A percentile compares a stretch with the other conserved stretches of the same genome.
These are phyloP conservation scores for Trametes polyzona DNA, from an alignment of 1,284 basidiomycete species.

Conservation along the genomic window DNA sequence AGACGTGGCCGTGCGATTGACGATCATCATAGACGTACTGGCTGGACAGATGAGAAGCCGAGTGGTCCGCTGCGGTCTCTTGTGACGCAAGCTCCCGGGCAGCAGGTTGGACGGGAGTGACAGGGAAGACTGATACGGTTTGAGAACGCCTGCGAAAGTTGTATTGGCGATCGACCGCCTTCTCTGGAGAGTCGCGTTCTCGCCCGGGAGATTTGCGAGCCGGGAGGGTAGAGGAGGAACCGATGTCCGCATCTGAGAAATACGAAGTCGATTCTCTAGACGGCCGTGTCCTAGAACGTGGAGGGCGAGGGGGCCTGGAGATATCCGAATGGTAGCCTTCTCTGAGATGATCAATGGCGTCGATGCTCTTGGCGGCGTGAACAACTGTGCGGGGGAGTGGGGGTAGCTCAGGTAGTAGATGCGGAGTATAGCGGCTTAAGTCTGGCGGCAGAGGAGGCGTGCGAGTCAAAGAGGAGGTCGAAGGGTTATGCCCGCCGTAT, in stretches of 20 bases:
- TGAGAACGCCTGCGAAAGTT: slow-evolving; percentile 35
- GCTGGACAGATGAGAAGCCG: slow-evolving; percentile 17
- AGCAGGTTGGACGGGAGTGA: slow-evolving; percentile 8
- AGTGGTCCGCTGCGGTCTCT: slow-evolving; percentile 10
- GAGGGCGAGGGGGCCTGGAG: slow-evolving; percentile 30
- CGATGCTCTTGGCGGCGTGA: slow-evolving; percentile 20
- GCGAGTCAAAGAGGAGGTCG: slow-evolving; percentile 19
- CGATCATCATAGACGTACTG: slow-evolving; percentile 38
- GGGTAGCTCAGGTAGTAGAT: slow-evolving; percentile 8
- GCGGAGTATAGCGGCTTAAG: slow-evolving; percentile 2
- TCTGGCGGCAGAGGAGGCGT: slow-evolving; percentile 16
- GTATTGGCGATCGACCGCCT: slow-evolving; percentile 23
- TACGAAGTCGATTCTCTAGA: slow-evolving; percentile 29
- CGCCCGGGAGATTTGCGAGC: slow-evolving; percentile 20
- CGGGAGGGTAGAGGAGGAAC: slow-evolving; percentile 16
- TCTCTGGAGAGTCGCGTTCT: slow-evolving; percentile 15
- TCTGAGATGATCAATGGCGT: slow-evolving; percentile 24
- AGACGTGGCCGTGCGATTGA: slow-evolving; percentile 37
- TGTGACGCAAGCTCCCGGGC: slow-evolving; percentile 6
- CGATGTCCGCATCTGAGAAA: slow-evolving; percentile 32
- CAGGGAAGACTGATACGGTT: slow-evolving; percentile 27
- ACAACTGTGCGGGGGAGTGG: slow-evolving; percentile 16
- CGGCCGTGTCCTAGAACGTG: slow-evolving; percentile 28
- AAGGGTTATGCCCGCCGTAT: slow-evolving; percentile 23
- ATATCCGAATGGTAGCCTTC: slow-evolving; percentile 34